These are phyloP conservation scores for Alternaria gaisen DNA, from an alignment of 2,329 filamentous ascomycete species.

Conservation along the genomic window DNA sequence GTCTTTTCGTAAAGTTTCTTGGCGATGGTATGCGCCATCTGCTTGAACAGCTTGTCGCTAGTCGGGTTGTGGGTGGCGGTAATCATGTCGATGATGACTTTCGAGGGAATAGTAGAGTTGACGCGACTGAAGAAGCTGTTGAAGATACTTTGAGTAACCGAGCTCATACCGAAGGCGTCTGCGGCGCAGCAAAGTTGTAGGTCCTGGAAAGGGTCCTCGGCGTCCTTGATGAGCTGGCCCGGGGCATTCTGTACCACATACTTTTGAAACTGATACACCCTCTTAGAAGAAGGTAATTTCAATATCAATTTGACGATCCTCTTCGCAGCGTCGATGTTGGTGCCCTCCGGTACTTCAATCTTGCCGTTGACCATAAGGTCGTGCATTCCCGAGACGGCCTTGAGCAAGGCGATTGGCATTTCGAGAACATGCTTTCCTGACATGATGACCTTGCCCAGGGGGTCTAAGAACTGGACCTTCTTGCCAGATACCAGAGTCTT, in stretches of 20 bases:
- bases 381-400: background rate
- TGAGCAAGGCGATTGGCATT: background rate
- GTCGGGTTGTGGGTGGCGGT: conserved; percentile 4
- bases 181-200: conserved; percentile 9
- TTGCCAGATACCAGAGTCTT: background rate
- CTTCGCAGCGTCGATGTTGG: background rate
- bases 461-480: background rate
- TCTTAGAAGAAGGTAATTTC: background rate
- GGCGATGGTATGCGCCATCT: conserved; percentile 11
- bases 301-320: background rate
- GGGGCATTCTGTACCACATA: background rate
- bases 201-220: conserved; percentile 3
- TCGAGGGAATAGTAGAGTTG: background rate
- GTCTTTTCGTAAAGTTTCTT: conserved; percentile 3
- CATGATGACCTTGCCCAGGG: background rate
- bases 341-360: background rate
- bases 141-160: conserved; percentile 13
- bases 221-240: background rate
- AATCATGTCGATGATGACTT: conserved; percentile 11
- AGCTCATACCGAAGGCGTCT: conserved; percentile 11
- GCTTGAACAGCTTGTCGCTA: conserved; percentile 9
- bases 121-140: conserved; percentile 10
- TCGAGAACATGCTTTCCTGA: background rate
- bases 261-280: background rate
- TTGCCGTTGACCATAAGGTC: background rate